Conservation (phyloP, 345 rosid species). For the Lepidium africanum region DNA sequence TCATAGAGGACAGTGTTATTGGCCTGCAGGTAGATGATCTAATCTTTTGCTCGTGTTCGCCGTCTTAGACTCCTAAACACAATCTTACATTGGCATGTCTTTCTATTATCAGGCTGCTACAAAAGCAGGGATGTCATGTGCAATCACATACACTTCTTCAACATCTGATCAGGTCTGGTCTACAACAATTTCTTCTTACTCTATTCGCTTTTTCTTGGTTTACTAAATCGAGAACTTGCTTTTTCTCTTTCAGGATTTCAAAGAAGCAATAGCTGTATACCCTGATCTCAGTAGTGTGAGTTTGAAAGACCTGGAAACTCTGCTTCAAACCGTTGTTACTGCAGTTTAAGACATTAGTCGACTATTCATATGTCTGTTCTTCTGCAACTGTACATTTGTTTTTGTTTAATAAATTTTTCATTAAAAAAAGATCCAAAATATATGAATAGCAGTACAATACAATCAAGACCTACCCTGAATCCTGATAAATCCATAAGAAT, state of each 20-base stretch:
- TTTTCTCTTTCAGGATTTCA: constrained; percentile 55
- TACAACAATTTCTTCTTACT: neutral
- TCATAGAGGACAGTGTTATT: constrained; percentile 93
- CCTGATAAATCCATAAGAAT: constrained; percentile 11
- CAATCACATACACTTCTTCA: constrained; percentile 77
- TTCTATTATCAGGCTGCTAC: constrained; percentile 65
- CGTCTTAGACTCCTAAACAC: neutral
- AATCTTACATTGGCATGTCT: neutral
- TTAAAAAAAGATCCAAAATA: neutral
- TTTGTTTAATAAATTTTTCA: neutral
- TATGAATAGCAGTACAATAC: constrained; percentile 10
- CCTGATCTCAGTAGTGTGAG: constrained; percentile 72
- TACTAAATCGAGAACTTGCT: neutral
- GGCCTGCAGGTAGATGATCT: constrained; percentile 55
- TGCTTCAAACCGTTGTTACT: constrained; percentile 17
- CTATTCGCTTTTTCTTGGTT: neutral
- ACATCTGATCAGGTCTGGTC: constrained; percentile 74
- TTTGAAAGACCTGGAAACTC: constrained; percentile 20
- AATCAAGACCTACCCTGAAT: constrained; percentile 21
- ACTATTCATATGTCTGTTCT: neutral
- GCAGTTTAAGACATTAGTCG: constrained; percentile 12
- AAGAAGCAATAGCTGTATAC: constrained; percentile 62
- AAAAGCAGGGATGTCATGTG: constrained; percentile 82
- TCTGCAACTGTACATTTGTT: neutral
- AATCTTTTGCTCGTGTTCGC: neutral